Evolutionary conservation across 768 basidiomycete species (phyloP).

Genomic region (Mycena albidolilacea): DNA sequence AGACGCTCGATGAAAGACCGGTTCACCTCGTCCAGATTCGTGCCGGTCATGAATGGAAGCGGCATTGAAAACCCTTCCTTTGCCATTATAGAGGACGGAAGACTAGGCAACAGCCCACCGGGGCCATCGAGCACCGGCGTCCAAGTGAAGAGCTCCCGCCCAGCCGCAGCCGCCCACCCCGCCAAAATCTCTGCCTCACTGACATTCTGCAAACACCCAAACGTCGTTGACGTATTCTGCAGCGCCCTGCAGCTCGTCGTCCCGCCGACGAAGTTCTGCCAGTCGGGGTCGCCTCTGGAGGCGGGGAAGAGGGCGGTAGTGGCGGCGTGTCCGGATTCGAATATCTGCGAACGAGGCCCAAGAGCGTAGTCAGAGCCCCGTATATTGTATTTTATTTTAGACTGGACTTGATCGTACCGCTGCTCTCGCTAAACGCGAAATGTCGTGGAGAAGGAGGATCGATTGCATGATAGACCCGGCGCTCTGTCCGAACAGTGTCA

Average conservation of each 20-base stretch:
- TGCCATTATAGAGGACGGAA: slow-evolving; percentile 47
- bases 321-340: slow-evolving; percentile 57
- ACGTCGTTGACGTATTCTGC: slow-evolving; percentile 46
- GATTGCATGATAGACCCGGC: slow-evolving; percentile 61
- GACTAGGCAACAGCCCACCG: slow-evolving; percentile 52
- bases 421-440: slow-evolving; percentile 46
- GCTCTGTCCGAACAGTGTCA: slow-evolving; percentile 62
- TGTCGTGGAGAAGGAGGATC: slow-evolving; percentile 49
- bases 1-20: background rate
- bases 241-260: slow-evolving; percentile 43
- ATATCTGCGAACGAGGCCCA: slow-evolving; percentile 48
- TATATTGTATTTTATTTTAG: background rate
- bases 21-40: slow-evolving; percentile 60
- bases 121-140: slow-evolving; percentile 56
- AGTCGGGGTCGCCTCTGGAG: slow-evolving; percentile 48
- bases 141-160: slow-evolving; percentile 46
- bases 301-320: slow-evolving; percentile 43
- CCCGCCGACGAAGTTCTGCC: slow-evolving; percentile 49
- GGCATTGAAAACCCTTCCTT: slow-evolving; percentile 43
- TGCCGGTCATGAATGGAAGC: slow-evolving; percentile 62
- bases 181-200: slow-evolving; percentile 46
- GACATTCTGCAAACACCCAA: slow-evolving; percentile 47
- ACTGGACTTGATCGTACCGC: slow-evolving; percentile 43
- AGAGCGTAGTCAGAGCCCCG: slow-evolving; percentile 46
- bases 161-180: slow-evolving; percentile 43